A percentile compares a stretch with the other conserved stretches of the same genome.
Evolutionary conservation across 2,329 filamentous ascomycete species (phyloP).

Genomic region (Aureobasidium musti): DNA sequence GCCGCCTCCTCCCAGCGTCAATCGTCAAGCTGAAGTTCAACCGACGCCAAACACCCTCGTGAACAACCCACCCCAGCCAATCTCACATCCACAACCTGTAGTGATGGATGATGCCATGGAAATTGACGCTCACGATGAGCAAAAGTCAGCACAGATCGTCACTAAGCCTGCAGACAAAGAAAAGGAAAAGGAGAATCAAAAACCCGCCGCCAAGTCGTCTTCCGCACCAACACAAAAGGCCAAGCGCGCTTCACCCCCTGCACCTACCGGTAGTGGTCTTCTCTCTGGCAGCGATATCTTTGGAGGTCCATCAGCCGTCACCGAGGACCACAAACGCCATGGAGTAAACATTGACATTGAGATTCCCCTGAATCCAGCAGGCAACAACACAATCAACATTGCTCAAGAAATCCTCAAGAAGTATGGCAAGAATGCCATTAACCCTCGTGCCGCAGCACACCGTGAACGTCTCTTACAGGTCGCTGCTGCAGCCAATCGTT

Average conservation of each 20-base stretch:
- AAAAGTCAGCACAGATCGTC: neutral
- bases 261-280: conserved; percentile 63
- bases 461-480: conserved; percentile 85
- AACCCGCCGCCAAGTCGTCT: neutral
- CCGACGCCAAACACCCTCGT: conserved; percentile 28
- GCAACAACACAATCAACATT: conserved; percentile 93
- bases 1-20: conserved; percentile 9
- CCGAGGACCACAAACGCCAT: conserved; percentile 48
- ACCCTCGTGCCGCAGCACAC: conserved; percentile 86
- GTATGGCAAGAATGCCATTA: conserved; percentile 91
- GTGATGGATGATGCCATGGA: conserved; percentile 40
- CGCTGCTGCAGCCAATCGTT: conserved; percentile 79
- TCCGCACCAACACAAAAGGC: conserved; percentile 38
- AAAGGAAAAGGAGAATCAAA: conserved; percentile 25
- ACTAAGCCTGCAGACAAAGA: conserved; percentile 27
- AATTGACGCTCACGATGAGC: conserved; percentile 33
- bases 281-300: conserved; percentile 64
- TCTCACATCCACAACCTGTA: conserved; percentile 34
- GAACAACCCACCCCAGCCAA: conserved; percentile 29
- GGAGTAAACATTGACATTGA: conserved; percentile 81
- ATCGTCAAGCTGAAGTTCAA: conserved; percentile 15
- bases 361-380: conserved; percentile 76
- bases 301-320: conserved; percentile 53
- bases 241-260: conserved; percentile 56
- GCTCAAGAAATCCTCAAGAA: conserved; percentile 89